Evolutionary conservation across 768 basidiomycete genomes (phyloP).

Genomic region (Podaxis sp.): DNA sequence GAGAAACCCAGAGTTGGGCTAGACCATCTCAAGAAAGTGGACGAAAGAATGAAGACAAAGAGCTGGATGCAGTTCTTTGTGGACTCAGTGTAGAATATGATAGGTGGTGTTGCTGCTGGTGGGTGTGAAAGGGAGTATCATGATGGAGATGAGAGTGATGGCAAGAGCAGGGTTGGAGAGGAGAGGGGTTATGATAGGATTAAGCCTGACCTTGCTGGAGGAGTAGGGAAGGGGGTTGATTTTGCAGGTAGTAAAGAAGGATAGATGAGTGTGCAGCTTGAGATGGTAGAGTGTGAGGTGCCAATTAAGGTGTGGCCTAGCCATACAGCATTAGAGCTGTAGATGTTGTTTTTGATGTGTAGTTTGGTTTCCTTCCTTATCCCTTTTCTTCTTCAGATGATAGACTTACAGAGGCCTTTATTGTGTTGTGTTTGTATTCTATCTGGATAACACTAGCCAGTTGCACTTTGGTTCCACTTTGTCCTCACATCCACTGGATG

Average conservation of each 20-base stretch:
- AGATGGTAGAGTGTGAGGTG: slow-evolving; percentile 94
- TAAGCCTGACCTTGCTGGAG: slow-evolving; percentile 44
- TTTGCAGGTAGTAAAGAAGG: slow-evolving; percentile 55
- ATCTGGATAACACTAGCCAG: neutral
- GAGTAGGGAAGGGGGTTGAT: slow-evolving; percentile 52
- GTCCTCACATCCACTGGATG: too few species aligned
- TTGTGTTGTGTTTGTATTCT: neutral
- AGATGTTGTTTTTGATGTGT: slow-evolving; percentile 79
- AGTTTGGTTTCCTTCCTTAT: slow-evolving; percentile 10
- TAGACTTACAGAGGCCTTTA: neutral
- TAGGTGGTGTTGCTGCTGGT: slow-evolving; percentile 21
- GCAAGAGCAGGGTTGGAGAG: slow-evolving; percentile 25
- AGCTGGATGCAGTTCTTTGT: slow-evolving; percentile 43
- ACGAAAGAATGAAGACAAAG: slow-evolving; percentile 22
- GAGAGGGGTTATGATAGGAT: slow-evolving; percentile 48
- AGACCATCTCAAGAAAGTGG: slow-evolving; percentile 18
- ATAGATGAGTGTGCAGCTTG: slow-evolving; percentile 69
- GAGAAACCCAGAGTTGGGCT: slow-evolving; percentile 41
- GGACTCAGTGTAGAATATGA: slow-evolving; percentile 23
- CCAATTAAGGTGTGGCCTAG: slow-evolving; percentile 87
- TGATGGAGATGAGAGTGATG: slow-evolving; percentile 53
- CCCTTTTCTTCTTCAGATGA: neutral
- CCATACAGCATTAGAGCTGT: slow-evolving; percentile 80
- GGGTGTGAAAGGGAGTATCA: slow-evolving; percentile 48
- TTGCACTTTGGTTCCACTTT: too few species aligned